Evolutionary conservation across 306 rosid genomes (phyloP).

Genomic region (Vigna radiata): DNA sequence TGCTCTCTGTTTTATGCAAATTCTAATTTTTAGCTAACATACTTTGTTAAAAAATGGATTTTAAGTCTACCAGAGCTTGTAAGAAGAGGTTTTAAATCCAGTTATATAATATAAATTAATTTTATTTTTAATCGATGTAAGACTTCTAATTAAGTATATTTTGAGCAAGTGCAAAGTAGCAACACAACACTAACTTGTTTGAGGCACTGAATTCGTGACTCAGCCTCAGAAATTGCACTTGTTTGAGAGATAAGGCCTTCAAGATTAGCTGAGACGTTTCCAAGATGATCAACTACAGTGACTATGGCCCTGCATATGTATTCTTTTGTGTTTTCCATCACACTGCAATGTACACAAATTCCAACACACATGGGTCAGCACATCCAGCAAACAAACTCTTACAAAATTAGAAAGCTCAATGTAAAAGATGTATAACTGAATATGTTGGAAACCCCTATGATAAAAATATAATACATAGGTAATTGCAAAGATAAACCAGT

Average conservation of each 20-base stretch:
- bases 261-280: slow-evolving; percentile 74
- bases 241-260: slow-evolving; percentile 66
- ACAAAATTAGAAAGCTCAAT: slow-evolving; percentile 3
- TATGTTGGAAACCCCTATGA: too few species aligned
- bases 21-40: background rate
- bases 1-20: background rate
- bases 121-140: too few species aligned
- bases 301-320: slow-evolving; percentile 79
- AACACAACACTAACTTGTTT: slow-evolving; percentile 60
- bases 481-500: too few species aligned
- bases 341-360: slow-evolving; percentile 57
- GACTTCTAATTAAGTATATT: background rate
- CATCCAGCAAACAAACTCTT: background rate
- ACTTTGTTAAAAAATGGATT: too few species aligned
- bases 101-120: too few species aligned
- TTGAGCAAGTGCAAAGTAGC: background rate
- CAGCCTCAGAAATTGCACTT: slow-evolving; percentile 65
- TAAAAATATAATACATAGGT: too few species aligned
- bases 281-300: slow-evolving; percentile 91
- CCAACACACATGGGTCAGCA: slow-evolving; percentile 18
- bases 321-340: slow-evolving; percentile 75
- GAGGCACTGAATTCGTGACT: slow-evolving; percentile 67
- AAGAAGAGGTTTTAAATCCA: too few species aligned
- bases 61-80: too few species aligned
- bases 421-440: background rate